Conservation (phyloP, 352 stramenopile species). For the Phytopythium vexans region DNA sequence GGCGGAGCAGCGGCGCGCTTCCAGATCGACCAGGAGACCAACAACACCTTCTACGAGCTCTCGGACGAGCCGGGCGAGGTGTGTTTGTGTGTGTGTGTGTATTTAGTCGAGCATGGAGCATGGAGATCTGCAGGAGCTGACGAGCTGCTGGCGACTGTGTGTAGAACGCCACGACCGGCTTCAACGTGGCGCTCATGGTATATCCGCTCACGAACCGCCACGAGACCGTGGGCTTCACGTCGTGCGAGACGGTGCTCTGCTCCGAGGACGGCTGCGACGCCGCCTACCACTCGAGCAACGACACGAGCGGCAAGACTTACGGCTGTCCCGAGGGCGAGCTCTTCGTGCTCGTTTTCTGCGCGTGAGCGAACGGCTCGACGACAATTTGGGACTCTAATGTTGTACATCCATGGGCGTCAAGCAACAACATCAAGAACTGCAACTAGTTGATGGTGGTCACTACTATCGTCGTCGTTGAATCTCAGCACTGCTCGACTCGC, state of each 20-base stretch:
- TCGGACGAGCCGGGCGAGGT: slow-evolving; percentile 6
- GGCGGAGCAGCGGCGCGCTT: slow-evolving; percentile 2
- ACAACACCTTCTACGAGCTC: slow-evolving; percentile 10
- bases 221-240: slow-evolving; percentile 1
- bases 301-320: slow-evolving; percentile 8
- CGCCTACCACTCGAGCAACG: slow-evolving; percentile 8
- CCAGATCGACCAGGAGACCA: slow-evolving; percentile 5
- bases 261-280: slow-evolving; percentile 1
- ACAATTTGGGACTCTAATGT: background rate
- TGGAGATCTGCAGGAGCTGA: background rate
- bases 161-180: slow-evolving; percentile 1
- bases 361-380: background rate
- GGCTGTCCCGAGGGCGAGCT: slow-evolving; percentile 4
- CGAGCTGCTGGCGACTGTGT: background rate
- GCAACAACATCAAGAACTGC: background rate
- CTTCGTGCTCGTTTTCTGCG: slow-evolving; percentile 7
- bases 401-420: background rate
- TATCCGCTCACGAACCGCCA: background rate
- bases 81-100: background rate
- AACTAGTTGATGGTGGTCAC: background rate
- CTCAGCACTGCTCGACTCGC: background rate
- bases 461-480: background rate
- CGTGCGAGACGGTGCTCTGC: slow-evolving; percentile 2
- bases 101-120: background rate
- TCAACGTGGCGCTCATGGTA: slow-evolving; percentile 8